Evolutionary conservation across 345 rosid genomes (phyloP).

Genomic region (Rhodamnia argentea): DNA sequence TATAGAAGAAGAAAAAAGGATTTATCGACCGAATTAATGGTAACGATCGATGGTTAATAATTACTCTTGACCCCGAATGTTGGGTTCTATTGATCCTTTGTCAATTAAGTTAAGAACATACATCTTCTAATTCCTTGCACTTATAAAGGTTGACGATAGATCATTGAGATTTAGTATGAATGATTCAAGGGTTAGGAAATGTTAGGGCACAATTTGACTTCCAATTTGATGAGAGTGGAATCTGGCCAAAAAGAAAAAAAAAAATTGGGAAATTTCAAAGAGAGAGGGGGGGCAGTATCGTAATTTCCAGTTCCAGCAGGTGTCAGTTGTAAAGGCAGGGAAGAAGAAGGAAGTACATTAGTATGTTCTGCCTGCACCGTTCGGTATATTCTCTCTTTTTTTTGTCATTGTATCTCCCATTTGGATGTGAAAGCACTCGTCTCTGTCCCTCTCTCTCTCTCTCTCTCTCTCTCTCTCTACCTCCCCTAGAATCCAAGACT

Average conservation of each 20-base stretch:
- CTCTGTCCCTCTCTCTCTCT: not conserved
- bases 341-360: not conserved
- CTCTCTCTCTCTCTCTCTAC: not conserved
- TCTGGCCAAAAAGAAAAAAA: not conserved
- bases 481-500: not conserved
- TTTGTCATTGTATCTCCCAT: not conserved
- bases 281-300: not conserved
- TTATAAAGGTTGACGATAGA: not conserved
- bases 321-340: not conserved
- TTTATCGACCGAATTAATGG: not conserved
- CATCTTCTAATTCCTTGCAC: not conserved
- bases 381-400: slow-evolving; percentile 38
- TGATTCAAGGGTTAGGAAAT: not conserved
- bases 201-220: not conserved
- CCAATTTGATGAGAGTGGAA: not conserved
- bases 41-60: no score
- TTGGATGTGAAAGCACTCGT: slow-evolving; percentile 3
- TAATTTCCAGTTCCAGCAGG: not conserved
- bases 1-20: not conserved
- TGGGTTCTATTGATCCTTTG: not conserved
- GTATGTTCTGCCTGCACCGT: slow-evolving; percentile 22
- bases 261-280: not conserved
- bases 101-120: not conserved
- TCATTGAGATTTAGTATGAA: not conserved
- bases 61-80: not conserved